Evolutionary conservation across 768 basidiomycete genomes (phyloP), one percentile per base, ranked within the genome.

Genomic region (Rickenella mellea): DNA sequence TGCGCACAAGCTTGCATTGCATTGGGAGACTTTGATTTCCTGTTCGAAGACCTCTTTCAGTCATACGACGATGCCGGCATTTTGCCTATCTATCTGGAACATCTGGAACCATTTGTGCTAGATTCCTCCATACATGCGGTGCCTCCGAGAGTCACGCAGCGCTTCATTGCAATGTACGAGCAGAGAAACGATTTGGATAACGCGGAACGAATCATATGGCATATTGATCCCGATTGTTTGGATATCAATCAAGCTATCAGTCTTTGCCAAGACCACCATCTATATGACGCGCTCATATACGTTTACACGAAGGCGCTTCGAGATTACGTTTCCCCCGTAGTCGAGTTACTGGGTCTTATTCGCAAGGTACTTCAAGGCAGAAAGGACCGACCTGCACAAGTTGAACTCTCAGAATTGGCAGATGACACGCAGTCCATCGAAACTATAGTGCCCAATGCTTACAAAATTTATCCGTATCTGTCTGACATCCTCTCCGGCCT

Each of bases 271-370:
- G 71, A 63, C 44, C 74, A 91, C 54, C 72, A 72, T 21, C 75
- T 98, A 4, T 96, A 90, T 65, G 94, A 98, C 53, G 92, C 94
- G 0, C 73, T 98, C 44, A 83, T 94, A 44, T 93, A 96, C 58
- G 81, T 98, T 27, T 94, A 93, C 59, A 94, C 84, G 8, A 76
- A 83, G 35, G 89, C 92, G 3, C 62, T 99, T 51, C 71, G 67
- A 46, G 96, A 99, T 56, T 96, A 83, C 44, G 81, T 92, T 26
- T 78, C 89, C 6, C 94, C 96, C 1, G 64, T 97, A 5, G 84
- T 93, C 44, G 85, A 90, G 49, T 67, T 96, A 10, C 68, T 98
- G 28, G 73, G 68, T 8, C 74, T 96, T 33, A 77, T 97, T 29
- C 76, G 82, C 11, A 69, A 69, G 43, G 75, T 88, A 20, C 74